Evolutionary conservation across 371 early-diverging fungal genomes (phyloP).

Genomic region (Mucor indicus): DNA sequence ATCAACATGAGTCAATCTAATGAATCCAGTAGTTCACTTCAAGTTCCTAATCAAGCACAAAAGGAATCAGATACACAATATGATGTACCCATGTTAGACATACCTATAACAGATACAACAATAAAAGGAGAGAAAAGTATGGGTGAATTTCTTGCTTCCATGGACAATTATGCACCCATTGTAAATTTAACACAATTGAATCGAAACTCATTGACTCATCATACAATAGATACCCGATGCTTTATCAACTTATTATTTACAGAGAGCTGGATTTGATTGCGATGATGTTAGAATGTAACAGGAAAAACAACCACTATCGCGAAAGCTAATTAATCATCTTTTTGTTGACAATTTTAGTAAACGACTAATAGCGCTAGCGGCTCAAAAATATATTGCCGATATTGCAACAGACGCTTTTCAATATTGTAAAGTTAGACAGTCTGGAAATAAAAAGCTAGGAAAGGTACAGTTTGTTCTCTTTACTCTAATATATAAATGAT

Average conservation of each 20-base stretch:
- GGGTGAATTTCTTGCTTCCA: conserved; percentile 81
- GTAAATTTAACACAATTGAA: conserved; percentile 36
- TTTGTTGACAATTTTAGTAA: conserved; percentile 52
- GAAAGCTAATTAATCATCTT: background rate
- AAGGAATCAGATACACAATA: too few relatives aligned
- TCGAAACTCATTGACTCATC: background rate
- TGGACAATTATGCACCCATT: conserved; percentile 89
- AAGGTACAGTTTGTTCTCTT: conserved; percentile 18
- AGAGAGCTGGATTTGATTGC: conserved; percentile 91
- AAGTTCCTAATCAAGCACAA: too few relatives aligned
- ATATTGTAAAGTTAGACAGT: conserved; percentile 86
- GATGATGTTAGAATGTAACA: conserved; percentile 82
- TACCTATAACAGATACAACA: too few relatives aligned
- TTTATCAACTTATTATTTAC: conserved; percentile 94
- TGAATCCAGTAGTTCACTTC: too few relatives aligned
- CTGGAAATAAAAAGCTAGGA: conserved; percentile 41
- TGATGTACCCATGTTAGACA: too few relatives aligned
- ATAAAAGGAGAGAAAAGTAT: conserved; percentile 59
- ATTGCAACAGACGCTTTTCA: conserved; percentile 94
- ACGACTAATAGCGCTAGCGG: conserved; percentile 84
- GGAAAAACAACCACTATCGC: background rate
- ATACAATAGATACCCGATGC: conserved; percentile 90
- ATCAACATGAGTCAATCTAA: too few relatives aligned
- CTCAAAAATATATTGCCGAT: conserved; percentile 95
- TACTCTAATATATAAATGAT: background rate